Percentiles rank a stretch among this genome's conserved stretches.
phyloP scores from a whole-genome alignment of 495 filamentous ascomycete genomes.

The Penicillium paradoxum region DNA sequence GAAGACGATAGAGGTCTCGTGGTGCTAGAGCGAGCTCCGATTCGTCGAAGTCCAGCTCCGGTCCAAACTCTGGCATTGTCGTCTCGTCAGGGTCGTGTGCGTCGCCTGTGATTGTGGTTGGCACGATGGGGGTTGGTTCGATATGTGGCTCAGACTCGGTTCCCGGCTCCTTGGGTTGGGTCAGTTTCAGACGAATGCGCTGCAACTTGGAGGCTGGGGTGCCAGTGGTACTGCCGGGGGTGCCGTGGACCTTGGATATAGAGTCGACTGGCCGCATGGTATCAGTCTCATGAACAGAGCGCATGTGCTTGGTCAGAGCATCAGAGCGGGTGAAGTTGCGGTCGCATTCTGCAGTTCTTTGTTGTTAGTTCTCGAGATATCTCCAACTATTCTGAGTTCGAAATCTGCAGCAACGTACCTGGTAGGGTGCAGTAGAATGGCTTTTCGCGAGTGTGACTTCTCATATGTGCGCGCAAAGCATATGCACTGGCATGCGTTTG shows the following conservation, averaged over 20 bases:
- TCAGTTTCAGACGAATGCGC: slow-evolving; percentile 64
- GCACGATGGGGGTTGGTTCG: slow-evolving; percentile 46
- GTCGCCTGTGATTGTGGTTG: slow-evolving; percentile 42
- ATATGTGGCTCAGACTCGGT: slow-evolving; percentile 47
- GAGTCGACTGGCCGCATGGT: slow-evolving; percentile 83
- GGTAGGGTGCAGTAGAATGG: slow-evolving; percentile 94
- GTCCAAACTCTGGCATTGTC: slow-evolving; percentile 36
- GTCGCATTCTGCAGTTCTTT: slow-evolving; percentile 67
- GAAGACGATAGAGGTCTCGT: slow-evolving; percentile 63
- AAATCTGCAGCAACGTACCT: slow-evolving; percentile 48
- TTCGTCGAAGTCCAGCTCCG: slow-evolving; percentile 54
- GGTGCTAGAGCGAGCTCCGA: slow-evolving; percentile 67
- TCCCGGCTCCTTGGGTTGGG: slow-evolving; percentile 38
- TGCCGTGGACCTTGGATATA: slow-evolving; percentile 56
- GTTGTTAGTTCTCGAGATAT: not conserved
- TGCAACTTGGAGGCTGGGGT: slow-evolving; percentile 53
- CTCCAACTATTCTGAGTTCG: not conserved
- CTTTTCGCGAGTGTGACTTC: slow-evolving; percentile 96
- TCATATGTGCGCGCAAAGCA: slow-evolving; percentile 92
- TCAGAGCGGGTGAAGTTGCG: slow-evolving; percentile 96
- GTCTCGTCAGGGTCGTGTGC: slow-evolving; percentile 42
- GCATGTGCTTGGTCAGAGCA: slow-evolving; percentile 96
- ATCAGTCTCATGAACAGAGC: slow-evolving; percentile 97
- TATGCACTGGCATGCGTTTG: slow-evolving; percentile 91
- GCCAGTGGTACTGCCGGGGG: slow-evolving; percentile 22